phyloP scores from a whole-genome alignment of 2,329 filamentous ascomycete species.

The Arachnopeziza araneosa region DNA sequence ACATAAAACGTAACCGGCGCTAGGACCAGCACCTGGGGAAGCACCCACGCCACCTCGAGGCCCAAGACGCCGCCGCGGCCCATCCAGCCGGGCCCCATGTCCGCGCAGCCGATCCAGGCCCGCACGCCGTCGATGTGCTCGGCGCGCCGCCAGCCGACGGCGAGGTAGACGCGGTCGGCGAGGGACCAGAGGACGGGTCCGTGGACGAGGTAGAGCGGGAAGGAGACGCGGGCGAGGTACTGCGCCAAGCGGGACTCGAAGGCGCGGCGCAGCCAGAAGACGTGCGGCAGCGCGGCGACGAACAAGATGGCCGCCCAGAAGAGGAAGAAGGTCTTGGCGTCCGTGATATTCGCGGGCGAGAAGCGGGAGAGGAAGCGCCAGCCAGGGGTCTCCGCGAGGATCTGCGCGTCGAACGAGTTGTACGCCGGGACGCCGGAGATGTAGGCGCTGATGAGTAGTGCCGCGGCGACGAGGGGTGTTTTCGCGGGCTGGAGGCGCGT shows the following conservation, averaged over 20 bases:
- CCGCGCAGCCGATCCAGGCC: slow-evolving; percentile 51
- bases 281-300: slow-evolving; percentile 50
- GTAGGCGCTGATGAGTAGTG: slow-evolving; percentile 47
- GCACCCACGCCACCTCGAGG: slow-evolving; percentile 53
- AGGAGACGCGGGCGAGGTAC: slow-evolving; percentile 58
- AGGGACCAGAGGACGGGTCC: slow-evolving; percentile 54
- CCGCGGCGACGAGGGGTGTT: slow-evolving; percentile 42
- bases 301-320: slow-evolving; percentile 55
- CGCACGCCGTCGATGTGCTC: slow-evolving; percentile 46
- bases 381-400: slow-evolving; percentile 48
- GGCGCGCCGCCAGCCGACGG: slow-evolving; percentile 48
- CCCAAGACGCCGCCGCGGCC: slow-evolving; percentile 47
- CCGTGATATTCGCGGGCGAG: slow-evolving; percentile 60
- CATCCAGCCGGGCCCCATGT: slow-evolving; percentile 38
- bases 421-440: slow-evolving; percentile 56
- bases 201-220: slow-evolving; percentile 58
- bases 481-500: slow-evolving; percentile 40
- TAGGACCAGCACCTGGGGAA: slow-evolving; percentile 53
- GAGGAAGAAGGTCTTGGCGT: slow-evolving; percentile 64
- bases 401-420: slow-evolving; percentile 21
- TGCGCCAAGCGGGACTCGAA: slow-evolving; percentile 55
- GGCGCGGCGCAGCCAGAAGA: slow-evolving; percentile 51
- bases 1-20: slow-evolving; percentile 51
- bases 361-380: slow-evolving; percentile 39
- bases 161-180: slow-evolving; percentile 59